phyloP scores from a whole-genome alignment of 202 grass and related monocot genomes.

The Musa balbisiana region DNA sequence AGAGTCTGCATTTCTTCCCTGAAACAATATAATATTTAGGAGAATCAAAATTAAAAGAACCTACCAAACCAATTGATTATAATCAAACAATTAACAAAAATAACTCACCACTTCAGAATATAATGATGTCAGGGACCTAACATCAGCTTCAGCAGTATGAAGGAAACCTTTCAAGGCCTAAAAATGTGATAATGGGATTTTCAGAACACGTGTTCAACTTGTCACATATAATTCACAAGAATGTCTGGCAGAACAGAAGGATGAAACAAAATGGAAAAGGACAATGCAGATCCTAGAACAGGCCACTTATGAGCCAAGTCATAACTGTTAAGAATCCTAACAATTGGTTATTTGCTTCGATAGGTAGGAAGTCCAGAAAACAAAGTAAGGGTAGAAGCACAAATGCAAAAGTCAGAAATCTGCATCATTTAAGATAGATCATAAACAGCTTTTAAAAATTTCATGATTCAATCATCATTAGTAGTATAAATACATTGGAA shows the following conservation, averaged over 20 bases:
- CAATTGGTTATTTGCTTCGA: no score
- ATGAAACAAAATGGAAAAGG: neutral
- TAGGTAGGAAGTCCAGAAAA: neutral
- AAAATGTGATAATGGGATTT: conserved; percentile 27
- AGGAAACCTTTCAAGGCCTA: conserved; percentile 92
- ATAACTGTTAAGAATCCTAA: no score
- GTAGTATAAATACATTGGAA: no score
- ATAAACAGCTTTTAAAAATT: no score
- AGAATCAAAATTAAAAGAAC: conserved; percentile 10
- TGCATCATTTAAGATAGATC: no score
- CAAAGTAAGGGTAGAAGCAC: neutral
- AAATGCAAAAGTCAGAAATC: neutral
- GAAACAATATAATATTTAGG: conserved; percentile 14
- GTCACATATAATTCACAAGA: neutral
- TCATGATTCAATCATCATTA: no score
- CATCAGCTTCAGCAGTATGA: conserved; percentile 86
- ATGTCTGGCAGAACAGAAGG: neutral
- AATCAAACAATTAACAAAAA: conserved; percentile 8
- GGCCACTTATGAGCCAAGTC: no score
- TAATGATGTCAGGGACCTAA: conserved; percentile 85
- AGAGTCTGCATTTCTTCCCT: conserved; percentile 93
- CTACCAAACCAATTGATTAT: conserved; percentile 9
- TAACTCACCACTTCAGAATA: conserved; percentile 94
- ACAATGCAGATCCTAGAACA: neutral
- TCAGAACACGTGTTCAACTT: conserved; percentile 13